Evolutionary conservation across 2,329 filamentous ascomycete genomes (phyloP).

Genomic region (Talaromyces sp.): DNA sequence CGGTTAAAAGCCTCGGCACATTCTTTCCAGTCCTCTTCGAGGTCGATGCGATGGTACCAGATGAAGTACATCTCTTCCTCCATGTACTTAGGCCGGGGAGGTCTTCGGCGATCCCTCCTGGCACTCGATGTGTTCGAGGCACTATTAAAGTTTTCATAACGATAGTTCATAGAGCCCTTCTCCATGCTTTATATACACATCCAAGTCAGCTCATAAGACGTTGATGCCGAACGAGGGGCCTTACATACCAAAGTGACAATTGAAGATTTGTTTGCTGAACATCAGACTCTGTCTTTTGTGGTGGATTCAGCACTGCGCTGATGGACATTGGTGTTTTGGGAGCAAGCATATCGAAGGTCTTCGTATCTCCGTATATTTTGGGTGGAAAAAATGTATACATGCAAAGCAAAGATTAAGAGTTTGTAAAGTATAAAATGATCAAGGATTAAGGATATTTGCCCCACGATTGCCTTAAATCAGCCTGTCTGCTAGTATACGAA

Average conservation of each 20-base stretch:
- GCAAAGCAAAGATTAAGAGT: neutral
- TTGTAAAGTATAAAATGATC: neutral
- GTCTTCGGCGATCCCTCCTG: slow-evolving; percentile 32
- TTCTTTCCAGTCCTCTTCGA: slow-evolving; percentile 42
- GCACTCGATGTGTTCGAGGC: slow-evolving; percentile 35
- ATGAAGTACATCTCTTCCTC: slow-evolving; percentile 46
- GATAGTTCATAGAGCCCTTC: slow-evolving; percentile 28
- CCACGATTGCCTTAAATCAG: neutral
- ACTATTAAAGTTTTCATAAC: slow-evolving; percentile 35
- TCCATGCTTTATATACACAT: neutral
- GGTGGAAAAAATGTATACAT: neutral
- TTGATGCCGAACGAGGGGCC: neutral
- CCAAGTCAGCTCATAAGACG: neutral
- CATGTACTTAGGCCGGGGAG: slow-evolving; percentile 42
- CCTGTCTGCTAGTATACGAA: neutral
- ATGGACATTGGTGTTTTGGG: slow-evolving; percentile 11
- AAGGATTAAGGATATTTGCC: neutral
- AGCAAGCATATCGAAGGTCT: slow-evolving; percentile 6
- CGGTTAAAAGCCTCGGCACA: slow-evolving; percentile 39
- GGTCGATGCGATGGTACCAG: slow-evolving; percentile 45
- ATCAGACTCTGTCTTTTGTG: slow-evolving; percentile 1
- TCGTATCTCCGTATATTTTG: neutral
- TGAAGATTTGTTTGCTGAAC: neutral
- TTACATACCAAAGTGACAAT: neutral
- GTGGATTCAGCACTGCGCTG: slow-evolving; percentile 11